Percentiles rank a stretch among this genome's conserved stretches.
phyloP scores from a whole-genome alignment of 108 stramenopile species.

The Chaetoceros tenuissimus region DNA sequence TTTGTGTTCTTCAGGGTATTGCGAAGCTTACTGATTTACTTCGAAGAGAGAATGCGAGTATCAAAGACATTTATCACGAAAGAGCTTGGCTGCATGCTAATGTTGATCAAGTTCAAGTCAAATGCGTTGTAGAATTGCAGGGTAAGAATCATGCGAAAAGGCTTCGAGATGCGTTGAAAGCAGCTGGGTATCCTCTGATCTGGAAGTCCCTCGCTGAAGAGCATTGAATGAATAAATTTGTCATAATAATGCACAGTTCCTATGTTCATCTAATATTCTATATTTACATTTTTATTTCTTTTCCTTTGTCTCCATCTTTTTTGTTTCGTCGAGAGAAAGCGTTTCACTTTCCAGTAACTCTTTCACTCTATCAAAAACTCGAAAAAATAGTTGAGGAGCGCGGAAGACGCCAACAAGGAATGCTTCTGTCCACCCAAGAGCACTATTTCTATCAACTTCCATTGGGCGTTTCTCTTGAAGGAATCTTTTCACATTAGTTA shows the following conservation, averaged over 20 bases:
- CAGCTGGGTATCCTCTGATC: constrained; percentile 32
- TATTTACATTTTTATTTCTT: too few relatives aligned
- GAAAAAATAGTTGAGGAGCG: constrained; percentile 46
- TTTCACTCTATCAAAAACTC: constrained; percentile 48
- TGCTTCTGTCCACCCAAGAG: constrained; percentile 55
- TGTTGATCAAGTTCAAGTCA: constrained; percentile 90
- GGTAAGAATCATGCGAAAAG: constrained; percentile 62
- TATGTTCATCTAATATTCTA: too few relatives aligned
- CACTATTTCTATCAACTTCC: constrained; percentile 34
- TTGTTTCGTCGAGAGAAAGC: constrained; percentile 22
- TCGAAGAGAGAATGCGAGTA: constrained; percentile 61
- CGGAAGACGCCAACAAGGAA: constrained; percentile 57
- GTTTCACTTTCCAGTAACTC: constrained; percentile 52
- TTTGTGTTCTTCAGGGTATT: constrained; percentile 79
- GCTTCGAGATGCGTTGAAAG: constrained; percentile 28
- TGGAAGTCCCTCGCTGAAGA: constrained; percentile 21
- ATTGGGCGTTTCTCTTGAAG: constrained; percentile 63
- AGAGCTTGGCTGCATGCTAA: constrained; percentile 90
- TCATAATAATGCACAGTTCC: too few relatives aligned
- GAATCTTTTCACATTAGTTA: constrained; percentile 42
- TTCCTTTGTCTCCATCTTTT: too few relatives aligned
- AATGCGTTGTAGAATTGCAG: constrained; percentile 79
- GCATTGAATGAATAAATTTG: background rate
- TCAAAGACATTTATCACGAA: constrained; percentile 97
- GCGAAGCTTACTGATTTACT: constrained; percentile 59